Base-by-base conservation (phyloP, 331 rosid species). In the Malus hybrid region DNA sequence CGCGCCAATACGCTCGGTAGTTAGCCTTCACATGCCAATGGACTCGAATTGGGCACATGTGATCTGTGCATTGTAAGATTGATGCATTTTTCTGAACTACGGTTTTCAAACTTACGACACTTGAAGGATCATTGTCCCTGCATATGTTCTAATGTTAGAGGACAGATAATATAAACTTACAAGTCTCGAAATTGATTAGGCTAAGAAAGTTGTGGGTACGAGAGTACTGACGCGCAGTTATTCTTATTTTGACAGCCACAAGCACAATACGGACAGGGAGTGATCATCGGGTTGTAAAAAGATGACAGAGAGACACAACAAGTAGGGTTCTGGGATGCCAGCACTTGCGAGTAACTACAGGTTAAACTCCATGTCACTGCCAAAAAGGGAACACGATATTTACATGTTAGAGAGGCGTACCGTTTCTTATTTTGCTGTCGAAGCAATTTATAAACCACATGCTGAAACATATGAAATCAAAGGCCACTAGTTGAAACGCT, bases 331-430 rank as follows among this genome's bases (percentile, higher is more conserved):
- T 78, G 64, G 10, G 82, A 77, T 31, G 74, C 85, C 19, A 81
- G 66, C 52, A 81, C 46, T 42, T 81, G 81, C 10, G 85, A 84
- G 57, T 81, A 81, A 32, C 74, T 66, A 77, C 88, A 78, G 0
- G 55, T 67, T 63, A 75, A 57, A 33, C 69, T 78, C 88, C 83
- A 81, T 67, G 88, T 74, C 88, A 84, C 85, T 81, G 85, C 79
- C 36, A 48, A 62, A 73, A 69, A 44, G 15, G 50, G 5, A 44
- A 44, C 50, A 44, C 50, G 5, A 44, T 44, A 11, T 44, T 12
- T 12, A 44, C 50, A 12, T 12, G 50, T 44, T 44, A 44, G 50
- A 44, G 50, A 44, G 50, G 4, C 44, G 44, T 9, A 39, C 50
- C 2, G 50, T 11, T 42, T 42, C 14, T 42, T 42, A 42, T 42